phyloP scores from a whole-genome alignment of 805 yeast genomes.

The Dipodascopsis uninucleata region DNA sequence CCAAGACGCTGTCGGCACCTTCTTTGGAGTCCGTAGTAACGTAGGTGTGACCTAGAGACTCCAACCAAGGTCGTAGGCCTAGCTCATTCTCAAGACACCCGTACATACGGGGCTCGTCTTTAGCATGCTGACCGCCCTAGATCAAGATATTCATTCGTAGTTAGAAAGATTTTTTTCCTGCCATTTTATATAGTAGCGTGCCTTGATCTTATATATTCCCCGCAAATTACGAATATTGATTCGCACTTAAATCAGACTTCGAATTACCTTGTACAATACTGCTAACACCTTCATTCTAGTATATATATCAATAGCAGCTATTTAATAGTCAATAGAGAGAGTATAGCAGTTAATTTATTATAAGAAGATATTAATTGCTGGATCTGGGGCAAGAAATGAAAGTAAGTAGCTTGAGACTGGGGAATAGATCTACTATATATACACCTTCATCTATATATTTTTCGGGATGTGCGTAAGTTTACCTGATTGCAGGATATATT shows the following conservation, averaged over 20 bases:
- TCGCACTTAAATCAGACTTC: not conserved
- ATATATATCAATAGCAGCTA: not conserved
- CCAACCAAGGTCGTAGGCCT: slow-evolving; percentile 63
- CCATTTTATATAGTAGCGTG: too few relatives aligned
- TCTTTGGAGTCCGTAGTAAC: slow-evolving; percentile 69
- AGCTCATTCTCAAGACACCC: slow-evolving; percentile 75
- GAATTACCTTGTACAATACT: slow-evolving; percentile 33
- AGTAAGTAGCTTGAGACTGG: not conserved
- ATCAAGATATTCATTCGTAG: not conserved
- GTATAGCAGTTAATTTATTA: not conserved
- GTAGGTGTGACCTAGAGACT: slow-evolving; percentile 61
- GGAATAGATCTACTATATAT: not conserved
- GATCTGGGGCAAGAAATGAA: not conserved
- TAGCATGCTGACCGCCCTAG: slow-evolving; percentile 45
- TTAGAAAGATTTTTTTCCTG: too few relatives aligned
- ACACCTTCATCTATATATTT: not conserved
- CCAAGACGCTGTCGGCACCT: slow-evolving; percentile 55
- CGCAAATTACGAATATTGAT: too few relatives aligned
- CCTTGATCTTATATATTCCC: too few relatives aligned
- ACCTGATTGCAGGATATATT: too few relatives aligned
- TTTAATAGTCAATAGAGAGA: not conserved
- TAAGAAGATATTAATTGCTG: not conserved
- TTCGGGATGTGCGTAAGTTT: too few relatives aligned
- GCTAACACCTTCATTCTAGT: slow-evolving; percentile 34
- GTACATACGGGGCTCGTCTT: slow-evolving; percentile 55